Percentiles rank a stretch among this genome's conserved stretches.
Evolutionary conservation across 306 rosid genomes (phyloP).

Genomic region (Rosa rugosa): DNA sequence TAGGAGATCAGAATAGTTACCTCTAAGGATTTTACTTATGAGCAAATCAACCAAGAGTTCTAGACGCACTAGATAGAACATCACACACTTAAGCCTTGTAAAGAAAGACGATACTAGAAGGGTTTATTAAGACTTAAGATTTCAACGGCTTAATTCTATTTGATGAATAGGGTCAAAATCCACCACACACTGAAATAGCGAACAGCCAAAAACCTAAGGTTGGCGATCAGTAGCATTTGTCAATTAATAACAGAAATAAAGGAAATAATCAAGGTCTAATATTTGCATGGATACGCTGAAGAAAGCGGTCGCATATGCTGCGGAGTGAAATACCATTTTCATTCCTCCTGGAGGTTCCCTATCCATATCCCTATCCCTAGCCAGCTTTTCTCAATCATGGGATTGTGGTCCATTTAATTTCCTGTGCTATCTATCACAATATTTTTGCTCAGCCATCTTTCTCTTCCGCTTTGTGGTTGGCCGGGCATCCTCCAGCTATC

Average conservation of each 20-base stretch:
- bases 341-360: slow-evolving; percentile 6
- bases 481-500: not conserved
- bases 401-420: slow-evolving; percentile 22
- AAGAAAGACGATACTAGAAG: too few species aligned
- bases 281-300: slow-evolving; percentile 1
- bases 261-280: not conserved
- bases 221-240: too few species aligned
- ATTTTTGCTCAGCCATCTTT: not conserved
- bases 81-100: too few species aligned
- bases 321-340: slow-evolving; percentile 8
- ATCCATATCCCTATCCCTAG: not conserved
- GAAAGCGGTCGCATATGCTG: slow-evolving; percentile 29
- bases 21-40: not conserved
- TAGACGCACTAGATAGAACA: too few species aligned
- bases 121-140: too few species aligned
- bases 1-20: not conserved
- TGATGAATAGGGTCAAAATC: not conserved
- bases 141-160: not conserved
- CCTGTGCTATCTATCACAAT: not conserved
- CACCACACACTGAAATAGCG: not conserved
- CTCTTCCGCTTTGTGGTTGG: not conserved
- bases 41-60: too few species aligned
- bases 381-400: slow-evolving; percentile 25
- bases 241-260: not conserved
- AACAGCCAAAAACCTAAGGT: not conserved